Conservation (phyloP, 2,329 filamentous ascomycete genomes). For the Fusarium sp. region DNA sequence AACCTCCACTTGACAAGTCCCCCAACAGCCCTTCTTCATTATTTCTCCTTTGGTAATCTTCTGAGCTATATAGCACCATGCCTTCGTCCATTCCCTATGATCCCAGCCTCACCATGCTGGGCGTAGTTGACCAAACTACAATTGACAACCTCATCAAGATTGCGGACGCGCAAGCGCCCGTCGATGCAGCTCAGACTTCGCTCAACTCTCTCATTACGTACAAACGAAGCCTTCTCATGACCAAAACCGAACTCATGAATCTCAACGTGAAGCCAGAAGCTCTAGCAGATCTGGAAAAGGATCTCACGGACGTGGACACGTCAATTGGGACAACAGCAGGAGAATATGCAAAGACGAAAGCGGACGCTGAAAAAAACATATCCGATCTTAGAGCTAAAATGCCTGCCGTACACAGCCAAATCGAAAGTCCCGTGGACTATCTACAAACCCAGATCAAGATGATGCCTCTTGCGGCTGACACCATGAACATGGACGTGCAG, state of each 20-base stretch:
- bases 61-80: slow-evolving; percentile 1
- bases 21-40: too few species aligned
- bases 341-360: not conserved
- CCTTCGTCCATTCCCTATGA: slow-evolving; percentile 28
- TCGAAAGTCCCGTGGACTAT: slow-evolving; percentile 36
- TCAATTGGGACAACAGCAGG: not conserved
- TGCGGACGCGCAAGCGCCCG: not conserved
- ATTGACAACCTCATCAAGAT: slow-evolving; percentile 9
- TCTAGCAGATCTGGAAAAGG: not conserved
- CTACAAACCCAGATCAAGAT: slow-evolving; percentile 26
- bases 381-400: not conserved
- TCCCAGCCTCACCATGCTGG: slow-evolving; percentile 23
- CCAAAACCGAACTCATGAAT: slow-evolving; percentile 37
- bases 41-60: too few species aligned
- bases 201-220: slow-evolving; percentile 32
- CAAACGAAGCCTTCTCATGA: slow-evolving; percentile 35
- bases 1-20: too few species aligned
- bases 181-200: slow-evolving; percentile 28
- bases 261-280: slow-evolving; percentile 1
- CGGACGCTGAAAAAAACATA: too few species aligned
- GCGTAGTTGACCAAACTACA: slow-evolving; percentile 6
- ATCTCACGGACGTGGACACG: not conserved
- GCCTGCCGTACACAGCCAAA: not conserved
- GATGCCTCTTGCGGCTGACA: slow-evolving; percentile 25
- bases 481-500: slow-evolving; percentile 40